Evolutionary conservation across 768 basidiomycete species (phyloP), one percentile per base, ranked within the genome.

Genomic region (Atractiella rhizophila): DNA sequence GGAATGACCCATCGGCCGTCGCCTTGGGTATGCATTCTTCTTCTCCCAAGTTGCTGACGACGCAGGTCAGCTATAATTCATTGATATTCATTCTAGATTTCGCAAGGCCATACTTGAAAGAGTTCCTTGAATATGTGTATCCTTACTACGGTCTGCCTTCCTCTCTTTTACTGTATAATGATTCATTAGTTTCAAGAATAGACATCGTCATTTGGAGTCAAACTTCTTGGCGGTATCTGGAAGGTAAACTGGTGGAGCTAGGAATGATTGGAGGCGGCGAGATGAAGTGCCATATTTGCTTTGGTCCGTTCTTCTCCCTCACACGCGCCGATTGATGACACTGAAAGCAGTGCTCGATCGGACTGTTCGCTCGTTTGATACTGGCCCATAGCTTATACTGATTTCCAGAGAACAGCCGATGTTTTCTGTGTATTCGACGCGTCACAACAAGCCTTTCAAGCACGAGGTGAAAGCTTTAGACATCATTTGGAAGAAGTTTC

Each of bases 131-230:
- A 56, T 65, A 68, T 7, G 64, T 78, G 37, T 82, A 83, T 53
- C 74, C 73, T 9, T 64, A 72, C 54, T 88, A 85, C 54, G 28
- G 39, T 35, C 19, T 28, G 19, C 28, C 9, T 21, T 20, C 21
- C 6, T 13, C 28, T 15, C 4, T 5, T 37, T 15, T 5, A 15
- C 11, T 15, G 13, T 24, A 5, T 16, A 25, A 20, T 6, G 13
- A 6, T 23, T 24, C n/a, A 9, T 20, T 18, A 27, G 15, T 24
- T 11, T 9, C 25, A 19, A 24, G 16, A 40, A 32, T 33, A n/a
- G 80, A 86, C 50, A 80, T 86, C 47, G 80, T 76, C 50, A 76
- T 86, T 47, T 86, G 82, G 81, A 76, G 56, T 32, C 76, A 79
- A 55, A 82, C 80, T 3, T 75, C 73, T 48, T 83, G 81, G 81